phyloP scores from a whole-genome alignment of 768 basidiomycete species.

The Tricholoma sp. region DNA sequence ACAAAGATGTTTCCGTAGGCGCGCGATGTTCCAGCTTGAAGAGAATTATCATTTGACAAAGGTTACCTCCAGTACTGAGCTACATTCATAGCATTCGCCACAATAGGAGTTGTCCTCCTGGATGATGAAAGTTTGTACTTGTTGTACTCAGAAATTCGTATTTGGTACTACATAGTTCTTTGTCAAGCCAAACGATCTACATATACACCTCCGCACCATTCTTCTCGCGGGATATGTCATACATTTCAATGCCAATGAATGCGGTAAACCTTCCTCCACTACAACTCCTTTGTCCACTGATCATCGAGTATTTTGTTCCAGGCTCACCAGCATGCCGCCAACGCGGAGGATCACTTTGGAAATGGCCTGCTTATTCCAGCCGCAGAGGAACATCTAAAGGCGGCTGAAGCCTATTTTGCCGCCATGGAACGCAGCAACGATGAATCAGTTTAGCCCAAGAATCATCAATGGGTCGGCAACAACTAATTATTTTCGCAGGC shows the following conservation, averaged over 20 bases:
- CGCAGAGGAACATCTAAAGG: slow-evolving; percentile 67
- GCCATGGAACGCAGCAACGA: slow-evolving; percentile 72
- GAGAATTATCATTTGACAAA: no score
- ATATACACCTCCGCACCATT: neutral
- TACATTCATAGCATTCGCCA: no score
- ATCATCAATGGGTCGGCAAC: slow-evolving; percentile 1
- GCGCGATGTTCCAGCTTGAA: no score
- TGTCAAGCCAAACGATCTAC: no score
- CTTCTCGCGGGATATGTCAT: slow-evolving; percentile 5
- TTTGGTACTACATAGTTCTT: no score
- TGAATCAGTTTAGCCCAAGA: slow-evolving; percentile 49
- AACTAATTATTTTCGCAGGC: slow-evolving; percentile 42
- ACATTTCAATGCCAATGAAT: slow-evolving; percentile 47
- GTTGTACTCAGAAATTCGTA: neutral
- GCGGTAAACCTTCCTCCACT: slow-evolving; percentile 30
- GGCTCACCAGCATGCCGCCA: slow-evolving; percentile 81
- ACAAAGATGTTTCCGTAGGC: no score
- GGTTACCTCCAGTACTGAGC: no score
- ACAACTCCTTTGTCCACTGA: neutral
- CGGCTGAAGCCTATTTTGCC: slow-evolving; percentile 68
- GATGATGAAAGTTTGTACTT: neutral
- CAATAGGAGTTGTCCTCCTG: neutral
- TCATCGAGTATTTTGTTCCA: slow-evolving; percentile 23
- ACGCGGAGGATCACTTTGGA: slow-evolving; percentile 66
- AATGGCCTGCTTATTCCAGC: slow-evolving; percentile 70